Evolutionary conservation across 176 grass and related monocot species (phyloP), one percentile per base, ranked within the genome.

Genomic region (Eleusine coracana): DNA sequence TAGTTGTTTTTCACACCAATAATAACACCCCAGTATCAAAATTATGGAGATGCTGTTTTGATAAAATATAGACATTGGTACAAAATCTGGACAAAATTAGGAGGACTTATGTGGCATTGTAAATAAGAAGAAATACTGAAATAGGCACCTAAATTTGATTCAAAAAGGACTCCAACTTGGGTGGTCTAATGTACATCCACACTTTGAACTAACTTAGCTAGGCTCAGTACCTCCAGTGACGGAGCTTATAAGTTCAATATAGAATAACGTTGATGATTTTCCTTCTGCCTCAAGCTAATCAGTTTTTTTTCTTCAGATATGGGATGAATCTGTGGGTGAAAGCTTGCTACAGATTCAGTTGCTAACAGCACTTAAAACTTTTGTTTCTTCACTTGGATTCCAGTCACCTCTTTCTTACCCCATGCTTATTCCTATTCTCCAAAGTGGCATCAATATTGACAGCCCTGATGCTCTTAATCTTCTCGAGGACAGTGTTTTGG

Each of bases 381-480:
- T 99, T 78, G 80, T 99, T 77, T 85, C 79, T 77, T 99, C 93
- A 41, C 87, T 99, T 71, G 91, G 96, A 82, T 90, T 88, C 69
- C 96, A 99, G 70, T 95, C 87, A 20, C 83, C 89, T 51, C 79
- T 89, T 85, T 96, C 93, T 87, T 99, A 91, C 87, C 85, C 86
- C 77, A 87, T 93, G 91, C 88, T 99, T 85, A 88, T 99, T 55
- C 96, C 93, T 55, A 92, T 96, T 84, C 78, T 99, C 42, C 93
- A 83, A 85, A 93, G 82, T 85, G 93, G 93, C 74, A 92, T 96
- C 63, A 90, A 98, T 87, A 69, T 90, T 69, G 91, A 98, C 48
- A 93, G 83, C 70, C 93, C 96, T 65, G 96, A 98, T 90, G 87
- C 96, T 87, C 96, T 98, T 87, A 98, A 98, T 88, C 96, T 99